A percentile compares a stretch with the other conserved stretches of the same genome.
Evolutionary conservation across 371 early-diverging fungal species (phyloP).

Genomic region (Mucor plumbeus): DNA sequence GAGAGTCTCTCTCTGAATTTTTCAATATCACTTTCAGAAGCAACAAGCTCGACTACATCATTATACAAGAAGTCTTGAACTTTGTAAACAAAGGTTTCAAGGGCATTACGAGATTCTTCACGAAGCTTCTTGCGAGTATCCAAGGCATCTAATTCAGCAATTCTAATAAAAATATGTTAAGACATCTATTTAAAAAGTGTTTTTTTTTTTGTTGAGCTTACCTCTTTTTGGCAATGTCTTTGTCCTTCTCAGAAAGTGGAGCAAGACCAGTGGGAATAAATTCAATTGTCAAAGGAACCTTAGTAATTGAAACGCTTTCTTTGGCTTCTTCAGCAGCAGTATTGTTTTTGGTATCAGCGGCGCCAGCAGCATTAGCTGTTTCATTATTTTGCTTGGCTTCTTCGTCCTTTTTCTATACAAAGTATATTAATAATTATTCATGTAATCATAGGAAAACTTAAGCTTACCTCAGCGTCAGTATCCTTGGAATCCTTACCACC

Average conservation of each 20-base stretch:
- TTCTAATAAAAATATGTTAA: conserved; percentile 23
- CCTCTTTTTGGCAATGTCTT: conserved; percentile 44
- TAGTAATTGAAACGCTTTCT: conserved; percentile 42
- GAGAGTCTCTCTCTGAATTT: conserved; percentile 61
- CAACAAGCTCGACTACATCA: conserved; percentile 67
- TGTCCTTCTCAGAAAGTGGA: conserved; percentile 47
- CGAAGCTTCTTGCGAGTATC: conserved; percentile 65
- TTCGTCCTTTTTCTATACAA: conserved; percentile 1
- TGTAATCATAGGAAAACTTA: not conserved
- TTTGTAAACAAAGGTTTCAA: conserved; percentile 91
- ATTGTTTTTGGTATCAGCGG: conserved; percentile 2
- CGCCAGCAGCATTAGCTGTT: conserved; percentile 13
- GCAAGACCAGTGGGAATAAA: conserved; percentile 46
- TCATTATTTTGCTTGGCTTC: conserved; percentile 23
- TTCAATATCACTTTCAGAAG: conserved; percentile 76
- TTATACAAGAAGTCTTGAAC: conserved; percentile 82
- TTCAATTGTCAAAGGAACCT: conserved; percentile 51
- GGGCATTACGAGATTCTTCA: conserved; percentile 86
- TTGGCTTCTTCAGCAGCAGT: conserved; percentile 30
- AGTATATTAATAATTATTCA: not conserved
- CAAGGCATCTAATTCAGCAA: conserved; percentile 36
- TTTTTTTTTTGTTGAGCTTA: conserved; percentile 12
- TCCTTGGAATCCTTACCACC: conserved; percentile 56
- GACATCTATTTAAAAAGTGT: not conserved
- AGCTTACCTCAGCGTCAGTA: conserved; percentile 19